These are phyloP conservation scores for Neopestalotiopsis rosae DNA, from an alignment of 2,329 filamentous ascomycete species.

Conservation along the genomic window DNA sequence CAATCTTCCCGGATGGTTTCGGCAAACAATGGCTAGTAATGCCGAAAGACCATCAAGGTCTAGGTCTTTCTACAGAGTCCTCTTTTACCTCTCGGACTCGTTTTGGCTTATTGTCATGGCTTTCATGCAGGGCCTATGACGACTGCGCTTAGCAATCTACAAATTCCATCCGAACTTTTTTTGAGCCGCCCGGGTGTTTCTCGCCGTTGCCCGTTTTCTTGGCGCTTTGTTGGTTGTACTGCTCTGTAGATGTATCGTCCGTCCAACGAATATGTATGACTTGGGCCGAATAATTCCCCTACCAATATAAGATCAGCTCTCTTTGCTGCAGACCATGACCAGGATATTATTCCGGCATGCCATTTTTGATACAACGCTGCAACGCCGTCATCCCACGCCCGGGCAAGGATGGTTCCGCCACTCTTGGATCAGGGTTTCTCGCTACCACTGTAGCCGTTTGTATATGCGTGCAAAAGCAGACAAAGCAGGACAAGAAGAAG, in stretches of 20 bases:
- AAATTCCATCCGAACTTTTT: conserved; percentile 6
- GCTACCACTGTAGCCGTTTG: neutral
- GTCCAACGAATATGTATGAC: neutral
- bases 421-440: neutral
- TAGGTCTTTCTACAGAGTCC: neutral
- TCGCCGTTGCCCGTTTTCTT: neutral
- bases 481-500: too few species aligned
- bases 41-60: neutral
- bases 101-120: neutral
- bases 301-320: neutral
- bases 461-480: neutral
- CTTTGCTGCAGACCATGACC: neutral
- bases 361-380: conserved; percentile 13
- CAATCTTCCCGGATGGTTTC: neutral
- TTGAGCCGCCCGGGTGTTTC: neutral
- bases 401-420: neutral
- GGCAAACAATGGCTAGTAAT: conserved; percentile 4
- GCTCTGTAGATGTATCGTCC: neutral
- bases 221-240: neutral
- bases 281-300: conserved; percentile 7
- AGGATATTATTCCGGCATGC: conserved; percentile 10
- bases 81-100: neutral
- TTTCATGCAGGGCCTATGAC: neutral
- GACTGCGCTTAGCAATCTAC: neutral
- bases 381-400: conserved; percentile 11